Evolutionary conservation across 257 asterid species (phyloP), one percentile per base, ranked within the genome.

Genomic region (Orobanche coerulescens): DNA sequence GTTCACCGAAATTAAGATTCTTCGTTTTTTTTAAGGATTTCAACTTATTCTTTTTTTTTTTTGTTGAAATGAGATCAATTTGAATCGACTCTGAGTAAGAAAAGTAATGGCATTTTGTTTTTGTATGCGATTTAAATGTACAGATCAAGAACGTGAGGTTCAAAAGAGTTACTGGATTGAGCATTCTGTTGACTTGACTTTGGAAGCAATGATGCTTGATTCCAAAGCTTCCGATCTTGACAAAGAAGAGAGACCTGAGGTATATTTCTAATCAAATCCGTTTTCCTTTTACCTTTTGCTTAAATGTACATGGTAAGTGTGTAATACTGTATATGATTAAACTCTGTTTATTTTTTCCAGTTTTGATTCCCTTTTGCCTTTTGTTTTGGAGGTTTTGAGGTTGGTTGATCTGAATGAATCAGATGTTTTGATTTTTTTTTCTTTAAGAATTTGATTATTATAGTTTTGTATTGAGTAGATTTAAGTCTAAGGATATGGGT

Each of bases 161-260:
- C 97, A 89, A 34, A 93, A 93, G 87, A 84, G 56, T 51, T 93
- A 89, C 77, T 93, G 99, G 99, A 52, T 78, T 9, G 97, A 93
- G 68, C 99, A 93, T 57, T 76, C 99, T 57, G 83, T 49, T 4
- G 78, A 84, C 53, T 88, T 87, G 5, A 83, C 88, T 5, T 67
- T 93, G 61, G 99, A 93, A 74, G 84, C 86, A 19, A 93, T 87
- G 99, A 93, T 93, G 99, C 97, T 89, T 63, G 99, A 89, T 57
- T 89, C 99, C 61, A 83, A 81, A 70, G 97, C 97, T 3, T 79
- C 91, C 54, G 96, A 86, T 79, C 97, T 93, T 22, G 99, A 93
- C 75, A 93, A 84, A 75, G 99, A 93, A 76, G 97, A 89, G 75
- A 83, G 95, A 78, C 96, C 94, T 49, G 99, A 93, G 82, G 99